A percentile compares a stretch with the other conserved stretches of the same genome.
These are phyloP conservation scores for Viridothelium virens DNA, from an alignment of 495 filamentous ascomycete species.

Conservation along the genomic window DNA sequence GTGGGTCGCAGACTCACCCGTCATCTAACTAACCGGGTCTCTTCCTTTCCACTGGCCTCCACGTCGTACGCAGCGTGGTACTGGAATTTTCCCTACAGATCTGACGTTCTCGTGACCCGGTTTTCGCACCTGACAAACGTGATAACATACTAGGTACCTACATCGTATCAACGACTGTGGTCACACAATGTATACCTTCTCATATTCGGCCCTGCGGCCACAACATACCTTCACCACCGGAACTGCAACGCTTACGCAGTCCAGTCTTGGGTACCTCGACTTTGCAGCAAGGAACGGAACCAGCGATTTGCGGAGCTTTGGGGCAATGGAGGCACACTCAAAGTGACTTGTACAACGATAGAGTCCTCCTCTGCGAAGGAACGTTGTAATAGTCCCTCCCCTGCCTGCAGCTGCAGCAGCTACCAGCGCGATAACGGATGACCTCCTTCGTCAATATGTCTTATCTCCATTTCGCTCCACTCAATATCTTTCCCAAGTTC, in stretches of 20 bases:
- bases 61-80: not conserved
- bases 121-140: not conserved
- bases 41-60: not conserved
- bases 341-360: not conserved
- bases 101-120: not conserved
- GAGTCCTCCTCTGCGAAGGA: too few relatives aligned
- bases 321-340: too few relatives aligned
- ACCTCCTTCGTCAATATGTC: not conserved
- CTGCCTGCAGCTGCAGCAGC: not conserved
- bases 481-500: not conserved
- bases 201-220: not conserved
- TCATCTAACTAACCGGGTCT: conserved; percentile 2
- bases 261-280: not conserved
- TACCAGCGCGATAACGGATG: not conserved
- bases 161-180: not conserved
- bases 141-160: not conserved
- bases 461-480: not conserved
- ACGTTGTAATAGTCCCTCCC: not conserved
- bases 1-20: not conserved
- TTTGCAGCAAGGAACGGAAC: not conserved
- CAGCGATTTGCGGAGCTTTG: not conserved
- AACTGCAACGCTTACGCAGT: not conserved
- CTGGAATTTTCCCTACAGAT: not conserved
- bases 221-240: not conserved
- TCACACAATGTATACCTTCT: not conserved